Base-by-base conservation (phyloP, 2,329 filamentous ascomycete species). In the Nectriaceae sp. region DNA sequence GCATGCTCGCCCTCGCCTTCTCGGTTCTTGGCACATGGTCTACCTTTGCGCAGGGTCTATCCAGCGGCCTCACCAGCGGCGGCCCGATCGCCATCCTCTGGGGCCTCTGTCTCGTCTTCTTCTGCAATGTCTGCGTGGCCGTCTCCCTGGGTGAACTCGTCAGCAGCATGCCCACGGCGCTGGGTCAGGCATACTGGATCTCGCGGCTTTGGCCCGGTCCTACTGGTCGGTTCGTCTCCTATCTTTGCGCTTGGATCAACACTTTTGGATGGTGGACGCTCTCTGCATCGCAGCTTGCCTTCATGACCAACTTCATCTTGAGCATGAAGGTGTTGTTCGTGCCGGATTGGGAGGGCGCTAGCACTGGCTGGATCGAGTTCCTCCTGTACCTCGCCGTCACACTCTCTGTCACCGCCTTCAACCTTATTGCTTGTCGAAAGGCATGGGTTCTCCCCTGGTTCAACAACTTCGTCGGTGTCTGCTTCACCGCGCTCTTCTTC, bases 231-330 rank as follows among this genome's bases (percentile, higher is more conserved):
- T 78, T 81, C 50, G 57, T 65, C 4, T 79, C 76, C 1, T 83
- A 83, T 56, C 71, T 83, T 65, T 80, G 78, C 53, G 80, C 79
- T 2, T 83, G 78, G 78, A 79, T 82, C 57, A 83, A 83, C 62
- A 80, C 75, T 0, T 82, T 82, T 49, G 80, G 79, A 11, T 83
- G 80, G 80, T 80, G 78, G 72, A 76, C 78, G 0, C 62, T 83
- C 48, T 76, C 76, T 0, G 80, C 79, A 0, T 81, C 77, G 2
- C 76, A 80, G 50, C 71, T 77, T 20, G 79, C 78, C 11, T 83
- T 83, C 57, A 82, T 83, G 78, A 75, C 77, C 3, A 71, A 80
- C 54, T 80, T 83, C 42, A 67, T 82, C 46, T 66, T 83, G 5
- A 74, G 76, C n/a, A 78, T 83, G 70, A 80, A 79, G 64, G 65